Evolutionary conservation across 1,139 yeast species (phyloP).

Genomic region (Protomyces inundatus): DNA sequence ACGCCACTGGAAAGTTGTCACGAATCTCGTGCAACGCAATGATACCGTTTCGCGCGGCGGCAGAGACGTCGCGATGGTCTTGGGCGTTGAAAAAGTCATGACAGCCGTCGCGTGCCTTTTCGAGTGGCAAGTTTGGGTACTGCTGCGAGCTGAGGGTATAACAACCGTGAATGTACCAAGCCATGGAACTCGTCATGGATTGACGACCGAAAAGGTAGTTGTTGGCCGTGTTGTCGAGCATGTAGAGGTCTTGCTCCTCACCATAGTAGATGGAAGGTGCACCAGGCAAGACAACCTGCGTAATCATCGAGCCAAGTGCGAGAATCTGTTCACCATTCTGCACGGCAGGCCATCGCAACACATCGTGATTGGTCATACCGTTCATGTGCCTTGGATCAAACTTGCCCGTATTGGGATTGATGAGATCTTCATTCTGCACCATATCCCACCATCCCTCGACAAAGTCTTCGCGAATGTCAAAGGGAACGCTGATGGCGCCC

Average conservation of each 20-base stretch:
- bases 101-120: constrained; percentile 23
- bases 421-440: constrained; percentile 26
- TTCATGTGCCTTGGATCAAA: constrained; percentile 28
- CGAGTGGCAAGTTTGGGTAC: constrained; percentile 10
- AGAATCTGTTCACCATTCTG: constrained; percentile 19
- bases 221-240: constrained; percentile 26
- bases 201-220: constrained; percentile 29
- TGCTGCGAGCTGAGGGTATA: constrained; percentile 16
- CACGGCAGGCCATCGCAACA: constrained; percentile 28
- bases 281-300: constrained; percentile 27
- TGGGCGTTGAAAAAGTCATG: constrained; percentile 22
- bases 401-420: constrained; percentile 26
- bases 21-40: constrained; percentile 22
- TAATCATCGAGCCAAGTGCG: constrained; percentile 26
- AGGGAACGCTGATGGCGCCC: constrained; percentile 17
- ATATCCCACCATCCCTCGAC: constrained; percentile 26
- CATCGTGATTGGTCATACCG: constrained; percentile 30
- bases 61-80: constrained; percentile 27
- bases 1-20: constrained; percentile 9
- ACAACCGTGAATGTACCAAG: constrained; percentile 28
- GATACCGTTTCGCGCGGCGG: constrained; percentile 4
- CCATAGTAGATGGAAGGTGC: constrained; percentile 26
- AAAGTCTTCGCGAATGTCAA: constrained; percentile 19
- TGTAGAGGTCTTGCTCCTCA: constrained; percentile 29
- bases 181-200: constrained; percentile 26